Conservation (phyloP, 1,139 yeast genomes). For the Scheffersomyces stambukii region DNA sequence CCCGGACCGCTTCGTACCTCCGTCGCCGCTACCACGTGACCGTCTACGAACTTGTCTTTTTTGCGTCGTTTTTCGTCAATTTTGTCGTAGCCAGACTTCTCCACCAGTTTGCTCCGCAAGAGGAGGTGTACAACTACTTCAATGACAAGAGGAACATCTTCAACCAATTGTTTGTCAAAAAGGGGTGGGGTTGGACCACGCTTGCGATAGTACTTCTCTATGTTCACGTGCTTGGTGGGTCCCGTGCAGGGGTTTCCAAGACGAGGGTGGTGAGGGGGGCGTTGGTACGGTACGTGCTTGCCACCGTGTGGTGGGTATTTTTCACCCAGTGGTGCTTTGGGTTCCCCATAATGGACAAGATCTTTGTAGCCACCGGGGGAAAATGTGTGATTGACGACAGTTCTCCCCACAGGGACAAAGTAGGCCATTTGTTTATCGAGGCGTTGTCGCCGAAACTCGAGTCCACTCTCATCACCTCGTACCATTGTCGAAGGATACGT, state of each 20-base stretch:
- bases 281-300: slow-evolving; percentile 36
- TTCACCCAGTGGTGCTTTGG: slow-evolving; percentile 91
- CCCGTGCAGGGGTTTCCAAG: slow-evolving; percentile 1
- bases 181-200: slow-evolving; percentile 94
- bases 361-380: slow-evolving; percentile 83
- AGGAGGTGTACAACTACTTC: slow-evolving; percentile 50
- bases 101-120: slow-evolving; percentile 29
- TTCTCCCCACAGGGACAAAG: not conserved
- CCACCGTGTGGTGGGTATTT: slow-evolving; percentile 78
- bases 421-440: slow-evolving; percentile 5
- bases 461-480: slow-evolving; percentile 35
- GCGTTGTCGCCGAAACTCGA: slow-evolving; percentile 7
- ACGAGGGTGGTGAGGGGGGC: slow-evolving; percentile 16
- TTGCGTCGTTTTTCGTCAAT: slow-evolving; percentile 28
- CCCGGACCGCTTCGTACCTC: slow-evolving; percentile 5
- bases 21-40: slow-evolving; percentile 11
- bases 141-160: slow-evolving; percentile 61
- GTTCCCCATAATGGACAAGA: slow-evolving; percentile 81
- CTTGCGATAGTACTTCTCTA: slow-evolving; percentile 27
- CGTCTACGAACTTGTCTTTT: slow-evolving; percentile 20
- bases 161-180: slow-evolving; percentile 73
- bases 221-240: slow-evolving; percentile 8
- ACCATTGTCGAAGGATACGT: slow-evolving; percentile 53
- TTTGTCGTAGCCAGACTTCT: slow-evolving; percentile 29
- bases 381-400: slow-evolving; percentile 41